Percentiles rank a stretch among this genome's conserved stretches.
Conservation (phyloP, 2,329 filamentous ascomycete species). For the Diaporthe velutina region DNA sequence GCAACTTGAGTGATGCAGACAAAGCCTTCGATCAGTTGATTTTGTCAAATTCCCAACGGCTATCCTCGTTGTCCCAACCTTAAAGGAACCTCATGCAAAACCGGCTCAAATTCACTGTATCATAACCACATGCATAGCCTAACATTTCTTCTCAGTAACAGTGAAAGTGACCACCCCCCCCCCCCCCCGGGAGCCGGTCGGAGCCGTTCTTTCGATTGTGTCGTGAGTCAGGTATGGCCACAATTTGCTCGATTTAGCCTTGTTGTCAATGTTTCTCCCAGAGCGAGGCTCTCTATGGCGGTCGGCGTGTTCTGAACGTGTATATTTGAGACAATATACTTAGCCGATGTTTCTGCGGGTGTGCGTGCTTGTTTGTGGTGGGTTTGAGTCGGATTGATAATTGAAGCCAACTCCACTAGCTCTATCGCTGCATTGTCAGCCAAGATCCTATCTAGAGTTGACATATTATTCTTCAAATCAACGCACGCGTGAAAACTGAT, state of each 20-base stretch:
- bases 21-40: background rate
- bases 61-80: background rate
- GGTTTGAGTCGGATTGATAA: background rate
- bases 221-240: background rate
- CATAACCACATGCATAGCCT: background rate
- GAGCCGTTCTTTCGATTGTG: background rate
- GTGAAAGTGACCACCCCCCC: too few species aligned
- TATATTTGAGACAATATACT: background rate
- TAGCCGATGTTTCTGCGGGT: background rate
- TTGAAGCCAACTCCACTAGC: background rate
- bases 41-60: background rate
- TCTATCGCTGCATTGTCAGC: background rate
- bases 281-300: background rate
- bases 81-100: background rate
- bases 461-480: background rate
- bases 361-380: background rate
- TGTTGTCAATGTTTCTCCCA: background rate
- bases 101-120: background rate
- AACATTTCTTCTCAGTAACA: background rate
- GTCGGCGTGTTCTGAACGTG: background rate
- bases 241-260: background rate
- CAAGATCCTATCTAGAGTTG: background rate
- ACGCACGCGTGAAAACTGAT: background rate
- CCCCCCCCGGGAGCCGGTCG: too few species aligned
- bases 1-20: background rate